Conservation (phyloP, 2,329 filamentous ascomycete genomes). For the Ophiostoma pallidulum region DNA sequence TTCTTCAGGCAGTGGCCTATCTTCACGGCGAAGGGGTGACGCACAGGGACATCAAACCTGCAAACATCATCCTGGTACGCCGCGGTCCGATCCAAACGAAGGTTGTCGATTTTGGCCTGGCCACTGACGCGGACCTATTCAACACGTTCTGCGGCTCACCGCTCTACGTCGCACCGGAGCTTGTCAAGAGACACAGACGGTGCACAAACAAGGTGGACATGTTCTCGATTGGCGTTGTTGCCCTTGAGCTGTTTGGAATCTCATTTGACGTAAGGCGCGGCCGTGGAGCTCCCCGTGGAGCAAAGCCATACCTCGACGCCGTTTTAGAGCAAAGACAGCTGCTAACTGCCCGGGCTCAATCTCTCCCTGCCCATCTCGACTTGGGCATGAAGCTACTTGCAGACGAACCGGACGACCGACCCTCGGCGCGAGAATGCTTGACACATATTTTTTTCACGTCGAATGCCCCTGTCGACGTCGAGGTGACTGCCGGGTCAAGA, state of each 20-base stretch:
- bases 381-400: not conserved
- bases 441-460: not conserved
- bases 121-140: not conserved
- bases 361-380: not conserved
- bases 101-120: not conserved
- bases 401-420: not conserved
- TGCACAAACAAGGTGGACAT: conserved; percentile 5
- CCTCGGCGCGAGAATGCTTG: not conserved
- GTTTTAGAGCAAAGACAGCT: not conserved
- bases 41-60: conserved; percentile 2
- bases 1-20: not conserved
- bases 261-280: not conserved
- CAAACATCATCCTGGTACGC: not conserved
- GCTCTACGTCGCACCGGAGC: not conserved
- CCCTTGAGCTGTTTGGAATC: not conserved
- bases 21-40: not conserved
- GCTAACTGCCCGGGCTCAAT: not conserved
- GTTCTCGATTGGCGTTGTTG: conserved; percentile 1
- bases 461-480: not conserved
- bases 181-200: not conserved
- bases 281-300: not conserved
- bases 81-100: not conserved
- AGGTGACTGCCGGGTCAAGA: not conserved
- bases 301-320: not conserved
- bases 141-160: not conserved